These are phyloP conservation scores for Neurospora sp. DNA, from an alignment of 2,329 filamentous ascomycete genomes.

Conservation along the genomic window DNA sequence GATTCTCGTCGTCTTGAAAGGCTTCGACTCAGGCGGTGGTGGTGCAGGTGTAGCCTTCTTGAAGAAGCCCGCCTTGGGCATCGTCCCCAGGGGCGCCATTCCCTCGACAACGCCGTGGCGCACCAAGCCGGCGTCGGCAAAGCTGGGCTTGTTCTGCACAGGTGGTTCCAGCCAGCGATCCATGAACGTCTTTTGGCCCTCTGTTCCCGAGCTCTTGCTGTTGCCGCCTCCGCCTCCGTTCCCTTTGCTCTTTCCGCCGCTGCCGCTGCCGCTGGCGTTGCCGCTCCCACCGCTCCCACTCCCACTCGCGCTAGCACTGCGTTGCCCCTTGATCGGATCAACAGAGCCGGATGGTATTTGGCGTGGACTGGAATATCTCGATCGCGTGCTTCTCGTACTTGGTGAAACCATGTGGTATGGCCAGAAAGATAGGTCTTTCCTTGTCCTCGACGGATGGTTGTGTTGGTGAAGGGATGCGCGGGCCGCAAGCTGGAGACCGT, in stretches of 20 bases:
- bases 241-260: slow-evolving; percentile 1
- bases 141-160: slow-evolving; percentile 56
- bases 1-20: slow-evolving; percentile 24
- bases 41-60: slow-evolving; percentile 33
- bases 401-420: slow-evolving; percentile 28
- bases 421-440: slow-evolving; percentile 13
- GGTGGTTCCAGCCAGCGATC: slow-evolving; percentile 49
- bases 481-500: neutral
- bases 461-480: neutral
- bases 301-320: slow-evolving; percentile 8
- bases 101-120: slow-evolving; percentile 68
- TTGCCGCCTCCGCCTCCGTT: neutral
- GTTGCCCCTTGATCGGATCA: slow-evolving; percentile 11
- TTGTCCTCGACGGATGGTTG: slow-evolving; percentile 6
- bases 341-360: slow-evolving; percentile 21
- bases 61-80: slow-evolving; percentile 54
- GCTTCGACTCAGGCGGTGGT: slow-evolving; percentile 4
- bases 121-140: slow-evolving; percentile 65
- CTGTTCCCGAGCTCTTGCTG: slow-evolving; percentile 17
- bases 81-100: slow-evolving; percentile 71
- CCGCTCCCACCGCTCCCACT: slow-evolving; percentile 12
- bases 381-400: slow-evolving; percentile 41
- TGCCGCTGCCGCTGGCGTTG: slow-evolving; percentile 12
- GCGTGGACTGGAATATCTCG: slow-evolving; percentile 47
- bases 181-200: slow-evolving; percentile 39